Evolutionary conservation across 768 basidiomycete species (phyloP).

Genomic region (Coprinellus aureogranulatus): DNA sequence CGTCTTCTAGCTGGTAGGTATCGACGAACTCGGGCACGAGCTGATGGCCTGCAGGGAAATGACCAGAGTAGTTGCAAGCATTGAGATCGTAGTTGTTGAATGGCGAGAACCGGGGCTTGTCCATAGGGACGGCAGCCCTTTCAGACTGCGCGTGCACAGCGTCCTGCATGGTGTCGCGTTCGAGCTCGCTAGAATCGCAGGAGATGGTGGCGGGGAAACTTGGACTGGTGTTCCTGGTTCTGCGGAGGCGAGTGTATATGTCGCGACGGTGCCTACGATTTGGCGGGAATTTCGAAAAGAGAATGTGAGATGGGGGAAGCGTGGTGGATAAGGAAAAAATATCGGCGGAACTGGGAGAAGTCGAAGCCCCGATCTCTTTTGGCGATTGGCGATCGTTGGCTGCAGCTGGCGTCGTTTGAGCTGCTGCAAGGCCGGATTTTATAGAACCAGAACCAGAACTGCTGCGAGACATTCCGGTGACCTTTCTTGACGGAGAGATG

Average conservation of each 20-base stretch:
- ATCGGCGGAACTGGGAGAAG: slow-evolving; percentile 9
- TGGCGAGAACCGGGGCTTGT: neutral
- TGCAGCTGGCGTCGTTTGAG: slow-evolving; percentile 4
- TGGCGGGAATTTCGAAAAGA: slow-evolving; percentile 8
- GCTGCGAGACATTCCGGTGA: neutral
- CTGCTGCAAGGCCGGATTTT: neutral
- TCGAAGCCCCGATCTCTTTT: slow-evolving; percentile 5
- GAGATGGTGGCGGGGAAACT: neutral
- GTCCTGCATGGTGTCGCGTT: neutral
- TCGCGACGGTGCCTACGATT: neutral
- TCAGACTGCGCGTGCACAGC: neutral
- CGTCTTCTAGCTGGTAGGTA: slow-evolving; percentile 63
- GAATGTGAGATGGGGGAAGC: neutral
- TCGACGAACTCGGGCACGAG: slow-evolving; percentile 61
- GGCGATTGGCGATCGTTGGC: slow-evolving; percentile 10
- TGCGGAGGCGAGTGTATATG: slow-evolving; percentile 6
- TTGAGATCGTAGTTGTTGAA: slow-evolving; percentile 25
- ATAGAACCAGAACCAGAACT: neutral
- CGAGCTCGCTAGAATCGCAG: neutral
- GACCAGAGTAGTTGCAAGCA: slow-evolving; percentile 33
- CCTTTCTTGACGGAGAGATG: neutral
- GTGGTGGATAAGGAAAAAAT: neutral
- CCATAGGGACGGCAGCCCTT: neutral
- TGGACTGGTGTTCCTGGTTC: neutral
- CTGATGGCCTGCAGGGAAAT: slow-evolving; percentile 59